These are phyloP conservation scores for Cladosporium sp. DNA, from an alignment of 2,329 filamentous ascomycete genomes.

Conservation along the genomic window DNA sequence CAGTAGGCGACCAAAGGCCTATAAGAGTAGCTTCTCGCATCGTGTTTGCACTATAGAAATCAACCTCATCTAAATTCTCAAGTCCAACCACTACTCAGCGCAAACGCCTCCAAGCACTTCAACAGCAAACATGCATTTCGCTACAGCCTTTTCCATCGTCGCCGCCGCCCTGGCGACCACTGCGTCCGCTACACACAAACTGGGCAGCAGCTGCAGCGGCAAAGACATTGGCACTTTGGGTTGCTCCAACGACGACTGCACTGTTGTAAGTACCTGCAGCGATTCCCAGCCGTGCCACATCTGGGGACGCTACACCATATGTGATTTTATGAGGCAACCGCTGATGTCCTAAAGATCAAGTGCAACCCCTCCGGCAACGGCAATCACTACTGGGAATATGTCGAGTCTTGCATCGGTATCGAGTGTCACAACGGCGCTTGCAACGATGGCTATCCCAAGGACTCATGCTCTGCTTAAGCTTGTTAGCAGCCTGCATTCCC, in stretches of 20 bases:
- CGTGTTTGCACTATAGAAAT: no score
- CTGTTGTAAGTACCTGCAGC: background rate
- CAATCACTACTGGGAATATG: background rate
- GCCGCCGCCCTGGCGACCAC: background rate
- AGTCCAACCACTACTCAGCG: no score
- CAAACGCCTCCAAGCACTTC: background rate
- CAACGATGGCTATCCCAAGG: background rate
- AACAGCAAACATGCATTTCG: background rate
- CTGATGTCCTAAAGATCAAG: background rate
- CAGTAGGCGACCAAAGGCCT: no score
- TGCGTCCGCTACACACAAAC: background rate
- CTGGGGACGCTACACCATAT: no score
- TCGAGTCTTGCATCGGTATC: background rate
- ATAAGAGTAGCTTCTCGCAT: no score
- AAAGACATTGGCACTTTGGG: background rate
- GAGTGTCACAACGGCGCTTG: background rate
- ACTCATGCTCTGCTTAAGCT: background rate
- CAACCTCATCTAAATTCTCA: no score
- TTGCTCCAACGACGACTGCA: background rate
- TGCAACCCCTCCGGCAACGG: background rate
- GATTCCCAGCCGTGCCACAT: no score
- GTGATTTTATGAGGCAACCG: no score
- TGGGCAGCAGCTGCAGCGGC: background rate
- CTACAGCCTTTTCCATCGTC: background rate
- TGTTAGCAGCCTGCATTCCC: no score